Base-by-base conservation (phyloP, 306 rosid species). In the Vigna nakashimae region DNA sequence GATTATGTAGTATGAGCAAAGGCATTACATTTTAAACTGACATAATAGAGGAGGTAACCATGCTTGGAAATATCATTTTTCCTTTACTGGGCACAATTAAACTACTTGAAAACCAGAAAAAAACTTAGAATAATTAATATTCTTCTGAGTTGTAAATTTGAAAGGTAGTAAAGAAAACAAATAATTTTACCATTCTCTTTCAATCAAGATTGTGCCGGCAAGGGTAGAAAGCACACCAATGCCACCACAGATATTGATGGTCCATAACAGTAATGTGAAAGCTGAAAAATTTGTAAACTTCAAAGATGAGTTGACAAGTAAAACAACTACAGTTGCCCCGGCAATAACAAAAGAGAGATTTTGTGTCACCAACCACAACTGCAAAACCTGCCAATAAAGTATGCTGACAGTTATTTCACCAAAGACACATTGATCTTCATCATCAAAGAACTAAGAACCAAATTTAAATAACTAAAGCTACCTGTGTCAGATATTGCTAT, bases 101-200 rank as follows among this genome's bases (percentile, higher is more conserved):
- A 66, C 51, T 30, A 15, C 24, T 28, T 12, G 9, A 32, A 32
- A 69, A 28, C 38, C 22, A 26, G 5, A 30, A 32, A 26, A 45
- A 45, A 67, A 43, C 15, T 11, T 70, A 32, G 76, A 12, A 50
- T 1, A 26, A 7, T 0, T 8, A 12, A 20, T 11, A 11, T 32
- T 48, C 36, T 36, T 24, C 9, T 18, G 50, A 76, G 69, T 16
- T 32, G 5, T 20, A 20, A 48, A 20, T 7, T 26, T 26, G 38
- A 34, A 52, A 40, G 43, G 62, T 50, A 34, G 18, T 4, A 20
- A 34, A 73, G 64, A 65, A 17, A 42, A 48, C 15, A 10, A 42
- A 2, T 9, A 42, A 7, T 26, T 48, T 89, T 94, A 95, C 98
- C 97, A 95, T 84, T 95, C 98, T 86, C 98, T 95, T 90, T 95